Base-by-base conservation (phyloP, 805 yeast species). In the Starmera amethionina region DNA sequence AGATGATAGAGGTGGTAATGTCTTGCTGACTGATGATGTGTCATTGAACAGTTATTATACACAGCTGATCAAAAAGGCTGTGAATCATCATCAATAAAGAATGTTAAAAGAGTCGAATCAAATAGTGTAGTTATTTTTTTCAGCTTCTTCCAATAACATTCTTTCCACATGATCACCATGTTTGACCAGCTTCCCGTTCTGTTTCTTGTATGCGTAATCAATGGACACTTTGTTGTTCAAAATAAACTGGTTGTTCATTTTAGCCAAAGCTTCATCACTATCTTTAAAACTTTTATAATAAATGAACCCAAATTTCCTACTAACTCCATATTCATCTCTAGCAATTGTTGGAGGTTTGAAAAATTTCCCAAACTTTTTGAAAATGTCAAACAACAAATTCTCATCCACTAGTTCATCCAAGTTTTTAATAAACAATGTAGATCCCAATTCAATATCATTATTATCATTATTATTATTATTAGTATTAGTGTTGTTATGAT, bases 111-210 rank as follows among this genome's bases (percentile, higher is more conserved):
- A 11, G 8, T 29, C 5, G 2, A 30, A 5, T 30, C 14, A 30
- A 6, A 36, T 34, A 11, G 22, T 36, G 30, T 47, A 41, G 32
- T 62, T 61, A 48, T 73, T 64, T 48, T 62, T 62, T 50, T 68
- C 66, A 3, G 87, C 88, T 49, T 73, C 77, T 31, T 64, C 66
- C 10, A 90, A 89, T 40, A 88, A 66, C 40, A 72, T 46, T 49
- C 96, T 67, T 55, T 89, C 96, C 0, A 77, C 75, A 32, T 69
- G 71, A 49, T 82, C 89, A n/a, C 96, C 96, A 50, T 85, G 94
- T 37, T 72, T 68, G 15, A 75, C 75, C 43, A 72, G 54, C 42
- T 72, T 68, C 15, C 67, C 72, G 39, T 66, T 39, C 11, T 47
- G 52, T 41, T 74, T 76, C 58, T 84, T 86, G 52, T 68, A 77